Conservation (phyloP, 2,329 filamentous ascomycete species). For the Amylocarpus encephaloides region DNA sequence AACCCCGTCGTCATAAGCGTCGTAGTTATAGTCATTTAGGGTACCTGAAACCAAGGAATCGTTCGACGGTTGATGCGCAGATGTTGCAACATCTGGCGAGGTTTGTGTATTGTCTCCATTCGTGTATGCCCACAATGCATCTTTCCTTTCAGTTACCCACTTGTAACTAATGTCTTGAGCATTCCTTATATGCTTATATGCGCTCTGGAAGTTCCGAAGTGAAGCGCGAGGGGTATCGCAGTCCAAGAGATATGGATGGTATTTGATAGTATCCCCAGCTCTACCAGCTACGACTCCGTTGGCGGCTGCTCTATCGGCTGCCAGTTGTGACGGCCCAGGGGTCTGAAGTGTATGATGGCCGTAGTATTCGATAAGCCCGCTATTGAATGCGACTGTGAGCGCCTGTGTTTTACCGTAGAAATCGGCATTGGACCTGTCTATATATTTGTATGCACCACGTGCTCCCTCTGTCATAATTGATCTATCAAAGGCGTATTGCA, state of each 20-base stretch:
- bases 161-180: conserved; percentile 13
- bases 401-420: conserved; percentile 17
- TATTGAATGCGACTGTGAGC: conserved; percentile 13
- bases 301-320: no score
- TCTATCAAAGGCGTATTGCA: conserved; percentile 12
- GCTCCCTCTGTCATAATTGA: not conserved
- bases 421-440: conserved; percentile 5
- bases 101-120: conserved; percentile 1
- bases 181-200: conserved; percentile 11
- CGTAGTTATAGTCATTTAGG: not conserved
- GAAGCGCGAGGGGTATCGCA: no score
- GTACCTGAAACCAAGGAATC: not conserved
- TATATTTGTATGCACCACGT: not conserved
- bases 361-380: not conserved
- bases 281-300: no score
- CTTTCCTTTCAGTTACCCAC: conserved; percentile 9
- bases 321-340: no score
- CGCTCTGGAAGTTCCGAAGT: not conserved
- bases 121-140: conserved; percentile 1
- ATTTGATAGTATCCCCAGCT: no score
- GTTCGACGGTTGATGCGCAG: not conserved
- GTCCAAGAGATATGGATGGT: no score
- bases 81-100: conserved; percentile 1
- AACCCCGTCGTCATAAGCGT: not conserved
- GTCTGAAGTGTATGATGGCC: no score